A percentile compares a stretch with the other conserved stretches of the same genome.
Evolutionary conservation across 805 yeast species (phyloP).

Genomic region (Yamadazyma olivae): DNA sequence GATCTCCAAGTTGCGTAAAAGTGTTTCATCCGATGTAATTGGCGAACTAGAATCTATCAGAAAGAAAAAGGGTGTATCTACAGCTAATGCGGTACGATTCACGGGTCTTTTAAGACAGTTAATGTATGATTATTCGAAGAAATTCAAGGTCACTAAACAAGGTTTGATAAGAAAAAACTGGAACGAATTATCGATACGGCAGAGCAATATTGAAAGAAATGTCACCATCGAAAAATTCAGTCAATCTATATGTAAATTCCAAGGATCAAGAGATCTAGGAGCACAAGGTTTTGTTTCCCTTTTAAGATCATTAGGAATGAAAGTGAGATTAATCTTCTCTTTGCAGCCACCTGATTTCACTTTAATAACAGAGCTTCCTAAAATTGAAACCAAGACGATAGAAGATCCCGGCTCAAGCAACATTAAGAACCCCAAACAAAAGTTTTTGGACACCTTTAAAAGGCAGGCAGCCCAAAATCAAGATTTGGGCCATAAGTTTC

Average conservation of each 20-base stretch:
- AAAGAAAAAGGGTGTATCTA: constrained; percentile 6
- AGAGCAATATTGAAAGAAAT: constrained; percentile 18
- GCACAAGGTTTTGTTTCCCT: constrained; percentile 87
- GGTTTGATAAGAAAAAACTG: constrained; percentile 37
- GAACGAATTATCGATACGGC: constrained; percentile 25
- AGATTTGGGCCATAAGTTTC: constrained; percentile 11
- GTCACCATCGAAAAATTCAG: constrained; percentile 43
- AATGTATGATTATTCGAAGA: constrained; percentile 58
- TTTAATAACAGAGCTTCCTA: constrained; percentile 14
- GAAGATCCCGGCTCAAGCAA: neutral
- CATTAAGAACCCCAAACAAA: constrained; percentile 6
- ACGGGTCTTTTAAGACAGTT: constrained; percentile 74
- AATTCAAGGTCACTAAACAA: constrained; percentile 46
- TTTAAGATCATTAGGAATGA: constrained; percentile 65
- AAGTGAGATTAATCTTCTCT: constrained; percentile 75
- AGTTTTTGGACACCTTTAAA: neutral
- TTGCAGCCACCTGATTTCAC: constrained; percentile 90
- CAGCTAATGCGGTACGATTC: constrained; percentile 59
- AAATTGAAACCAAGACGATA: constrained; percentile 11
- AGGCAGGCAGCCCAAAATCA: neutral
- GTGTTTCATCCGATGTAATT: constrained; percentile 40
- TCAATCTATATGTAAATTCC: constrained; percentile 37
- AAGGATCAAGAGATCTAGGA: constrained; percentile 75
- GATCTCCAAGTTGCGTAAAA: constrained; percentile 34
- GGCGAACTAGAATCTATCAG: constrained; percentile 10